These are phyloP conservation scores for Crataegus laevigata DNA, from an alignment of 306 rosid genomes.

Conservation along the genomic window DNA sequence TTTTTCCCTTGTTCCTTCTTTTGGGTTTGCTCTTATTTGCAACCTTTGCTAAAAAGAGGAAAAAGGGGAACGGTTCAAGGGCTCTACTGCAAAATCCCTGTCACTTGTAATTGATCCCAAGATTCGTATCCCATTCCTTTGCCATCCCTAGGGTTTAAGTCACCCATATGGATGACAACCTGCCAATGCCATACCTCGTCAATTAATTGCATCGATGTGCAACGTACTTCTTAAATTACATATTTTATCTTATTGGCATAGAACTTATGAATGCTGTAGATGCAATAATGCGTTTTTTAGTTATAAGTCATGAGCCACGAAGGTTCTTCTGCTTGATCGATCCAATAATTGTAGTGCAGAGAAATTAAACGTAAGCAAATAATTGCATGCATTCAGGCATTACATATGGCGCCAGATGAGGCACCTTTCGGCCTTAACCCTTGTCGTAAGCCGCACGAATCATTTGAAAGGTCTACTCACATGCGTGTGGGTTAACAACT, in stretches of 20 bases:
- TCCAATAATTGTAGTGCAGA: not conserved
- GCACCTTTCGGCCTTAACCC: conserved; percentile 16
- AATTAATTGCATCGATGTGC: conserved; percentile 10
- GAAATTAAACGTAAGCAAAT: not conserved
- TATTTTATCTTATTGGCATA: no score
- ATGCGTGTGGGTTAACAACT: not conserved
- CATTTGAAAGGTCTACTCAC: conserved; percentile 8
- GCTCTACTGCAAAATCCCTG: not conserved
- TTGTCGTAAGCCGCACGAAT: conserved; percentile 40
- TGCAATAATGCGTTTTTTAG: not conserved
- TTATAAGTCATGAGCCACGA: not conserved
- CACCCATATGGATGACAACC: conserved; percentile 21
- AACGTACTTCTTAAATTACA: not conserved
- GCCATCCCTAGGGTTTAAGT: conserved; percentile 1
- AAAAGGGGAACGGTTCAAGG: not conserved
- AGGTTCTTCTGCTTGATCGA: not conserved
- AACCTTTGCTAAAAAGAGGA: not conserved
- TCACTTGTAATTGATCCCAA: not conserved
- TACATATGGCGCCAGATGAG: conserved; percentile 11
- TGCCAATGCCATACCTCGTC: conserved; percentile 15
- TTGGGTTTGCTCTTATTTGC: not conserved
- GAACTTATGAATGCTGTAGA: not conserved
- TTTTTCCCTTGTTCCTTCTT: not conserved
- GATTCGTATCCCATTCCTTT: not conserved
- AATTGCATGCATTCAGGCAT: not conserved